phyloP scores from a whole-genome alignment of 2,329 filamentous ascomycete genomes.

The Chrysosporium keratinophilum region DNA sequence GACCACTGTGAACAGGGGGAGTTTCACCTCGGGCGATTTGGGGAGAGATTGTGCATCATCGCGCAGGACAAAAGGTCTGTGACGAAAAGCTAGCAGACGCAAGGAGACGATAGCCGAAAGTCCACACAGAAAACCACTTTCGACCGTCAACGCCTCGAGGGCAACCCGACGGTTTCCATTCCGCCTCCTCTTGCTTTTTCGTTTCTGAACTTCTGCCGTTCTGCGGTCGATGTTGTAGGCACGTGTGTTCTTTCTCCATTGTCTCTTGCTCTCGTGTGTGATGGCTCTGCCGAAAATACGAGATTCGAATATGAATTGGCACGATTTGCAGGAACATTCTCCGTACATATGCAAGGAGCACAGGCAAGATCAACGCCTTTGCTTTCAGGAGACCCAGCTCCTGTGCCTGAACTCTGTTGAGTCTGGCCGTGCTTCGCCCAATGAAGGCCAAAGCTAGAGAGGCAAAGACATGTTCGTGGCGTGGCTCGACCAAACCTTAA shows the following conservation, averaged over 20 bases:
- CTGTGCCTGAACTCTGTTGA: background rate
- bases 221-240: background rate
- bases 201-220: background rate
- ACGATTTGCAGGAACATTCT: background rate
- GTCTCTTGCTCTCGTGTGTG: background rate
- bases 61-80: conserved; percentile 4
- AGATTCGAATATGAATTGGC: background rate
- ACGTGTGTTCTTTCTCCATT: conserved; percentile 2
- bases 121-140: background rate
- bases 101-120: background rate
- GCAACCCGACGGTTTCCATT: background rate
- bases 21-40: conserved; percentile 7
- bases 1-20: background rate
- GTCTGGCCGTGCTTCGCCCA: background rate
- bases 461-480: background rate
- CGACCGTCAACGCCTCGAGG: background rate
- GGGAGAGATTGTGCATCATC: conserved; percentile 5
- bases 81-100: background rate
- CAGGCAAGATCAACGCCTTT: background rate
- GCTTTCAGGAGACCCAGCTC: background rate
- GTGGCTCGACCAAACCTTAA: background rate
- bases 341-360: conserved; percentile 3
- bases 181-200: background rate
- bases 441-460: background rate
- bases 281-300: background rate